A percentile compares a stretch with the other conserved stretches of the same genome.
phyloP scores from a whole-genome alignment of 2,329 filamentous ascomycete species.

The Apiospora aurea region DNA sequence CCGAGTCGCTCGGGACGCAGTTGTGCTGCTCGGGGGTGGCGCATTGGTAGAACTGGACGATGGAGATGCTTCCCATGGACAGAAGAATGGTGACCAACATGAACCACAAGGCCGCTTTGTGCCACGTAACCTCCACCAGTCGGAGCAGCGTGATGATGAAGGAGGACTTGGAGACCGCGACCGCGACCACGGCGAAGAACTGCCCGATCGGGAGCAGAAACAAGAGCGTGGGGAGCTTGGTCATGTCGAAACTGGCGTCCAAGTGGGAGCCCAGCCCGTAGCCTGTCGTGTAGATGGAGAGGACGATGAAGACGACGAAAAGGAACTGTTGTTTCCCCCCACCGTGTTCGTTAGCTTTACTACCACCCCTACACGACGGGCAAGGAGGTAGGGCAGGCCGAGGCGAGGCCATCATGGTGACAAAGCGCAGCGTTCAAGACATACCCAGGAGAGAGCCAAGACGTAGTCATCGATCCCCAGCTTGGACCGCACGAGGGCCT shows the following conservation, averaged over 20 bases:
- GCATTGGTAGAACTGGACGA: constrained; percentile 32
- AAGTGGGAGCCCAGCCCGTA: constrained; percentile 29
- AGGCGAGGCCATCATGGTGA: background rate
- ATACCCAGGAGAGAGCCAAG: constrained; percentile 33
- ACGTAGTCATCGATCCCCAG: constrained; percentile 33
- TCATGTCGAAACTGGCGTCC: constrained; percentile 26
- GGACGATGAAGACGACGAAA: constrained; percentile 27
- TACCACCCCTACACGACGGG: background rate
- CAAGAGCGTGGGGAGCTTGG: constrained; percentile 29
- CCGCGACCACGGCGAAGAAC: constrained; percentile 35
- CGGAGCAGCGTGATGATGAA: constrained; percentile 36
- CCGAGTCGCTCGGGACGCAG: constrained; percentile 23
- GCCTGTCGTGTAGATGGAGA: constrained; percentile 27
- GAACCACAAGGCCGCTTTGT: constrained; percentile 34
- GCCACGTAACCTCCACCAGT: constrained; percentile 31
- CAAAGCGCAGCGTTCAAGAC: background rate
- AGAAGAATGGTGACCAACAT: constrained; percentile 33
- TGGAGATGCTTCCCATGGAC: constrained; percentile 31
- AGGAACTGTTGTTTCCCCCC: constrained; percentile 17
- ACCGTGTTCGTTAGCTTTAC: background rate
- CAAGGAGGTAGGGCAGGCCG: background rate
- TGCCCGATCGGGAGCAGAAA: constrained; percentile 33
- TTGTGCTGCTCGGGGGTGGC: background rate
- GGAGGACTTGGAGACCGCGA: constrained; percentile 37
- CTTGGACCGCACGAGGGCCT: constrained; percentile 28